These are phyloP conservation scores for sorghum (Sorghum bicolor) DNA, from an alignment of 176 grass and related monocot species.

Conservation along the genomic window DNA sequence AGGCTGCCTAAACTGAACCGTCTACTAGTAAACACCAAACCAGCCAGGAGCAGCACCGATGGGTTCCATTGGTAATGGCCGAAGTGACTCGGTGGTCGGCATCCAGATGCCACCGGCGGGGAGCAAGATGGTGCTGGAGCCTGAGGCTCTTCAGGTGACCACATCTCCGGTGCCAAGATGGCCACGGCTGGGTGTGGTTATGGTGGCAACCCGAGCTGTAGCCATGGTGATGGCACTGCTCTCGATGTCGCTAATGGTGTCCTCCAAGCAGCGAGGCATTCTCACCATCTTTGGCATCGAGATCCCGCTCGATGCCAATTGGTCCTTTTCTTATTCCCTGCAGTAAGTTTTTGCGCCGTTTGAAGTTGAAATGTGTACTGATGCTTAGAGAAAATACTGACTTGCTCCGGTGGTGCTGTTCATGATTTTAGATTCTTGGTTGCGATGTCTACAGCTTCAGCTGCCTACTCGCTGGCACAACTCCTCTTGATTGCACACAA, in stretches of 20 bases:
- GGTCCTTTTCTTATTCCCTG: constrained; percentile 78
- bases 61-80: constrained; percentile 38
- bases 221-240: constrained; percentile 48
- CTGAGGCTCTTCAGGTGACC: not conserved
- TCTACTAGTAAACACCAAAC: constrained; percentile 10
- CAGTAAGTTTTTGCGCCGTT: constrained; percentile 42
- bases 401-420: not conserved
- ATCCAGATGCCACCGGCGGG: constrained; percentile 55
- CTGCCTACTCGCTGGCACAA: constrained; percentile 67
- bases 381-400: constrained; percentile 1
- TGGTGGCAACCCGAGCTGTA: constrained; percentile 38
- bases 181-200: constrained; percentile 37
- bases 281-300: constrained; percentile 61
- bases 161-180: constrained; percentile 6
- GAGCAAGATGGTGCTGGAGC: constrained; percentile 21
- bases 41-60: constrained; percentile 24
- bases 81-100: constrained; percentile 40
- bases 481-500: constrained; percentile 55
- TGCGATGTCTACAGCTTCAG: constrained; percentile 54
- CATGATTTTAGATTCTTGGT: constrained; percentile 61
- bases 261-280: constrained; percentile 60
- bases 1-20: constrained; percentile 15
- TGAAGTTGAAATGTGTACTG: not conserved
- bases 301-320: constrained; percentile 79
- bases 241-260: constrained; percentile 57